phyloP scores from a whole-genome alignment of 2,329 filamentous ascomycete genomes.

The Monascus ruber region DNA sequence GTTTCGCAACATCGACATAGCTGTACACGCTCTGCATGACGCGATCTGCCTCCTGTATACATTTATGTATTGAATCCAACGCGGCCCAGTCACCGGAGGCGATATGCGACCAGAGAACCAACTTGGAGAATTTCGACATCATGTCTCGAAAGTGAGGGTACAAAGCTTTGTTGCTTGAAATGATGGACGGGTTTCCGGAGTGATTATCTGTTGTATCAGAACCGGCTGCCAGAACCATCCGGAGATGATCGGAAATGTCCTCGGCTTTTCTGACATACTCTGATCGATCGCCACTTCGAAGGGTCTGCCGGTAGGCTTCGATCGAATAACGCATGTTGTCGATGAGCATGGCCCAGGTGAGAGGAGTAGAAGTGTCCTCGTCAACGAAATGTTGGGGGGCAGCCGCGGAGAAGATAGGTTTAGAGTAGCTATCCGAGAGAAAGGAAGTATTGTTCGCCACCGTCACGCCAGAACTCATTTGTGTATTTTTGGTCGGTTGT shows the following conservation, averaged over 20 bases:
- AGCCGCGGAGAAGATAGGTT: slow-evolving; percentile 33
- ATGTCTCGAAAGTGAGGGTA: slow-evolving; percentile 98
- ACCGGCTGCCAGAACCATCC: slow-evolving; percentile 83
- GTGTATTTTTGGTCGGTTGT: slow-evolving; percentile 8
- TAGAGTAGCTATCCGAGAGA: slow-evolving; percentile 40
- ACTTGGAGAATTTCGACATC: slow-evolving; percentile 99
- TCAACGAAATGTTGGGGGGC: slow-evolving; percentile 83
- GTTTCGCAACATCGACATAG: slow-evolving; percentile 88
- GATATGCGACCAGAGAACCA: slow-evolving; percentile 95
- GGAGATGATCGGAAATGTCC: slow-evolving; percentile 92
- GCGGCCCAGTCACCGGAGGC: slow-evolving; percentile 93
- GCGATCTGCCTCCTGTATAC: slow-evolving; percentile 91
- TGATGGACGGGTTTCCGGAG: slow-evolving; percentile 97
- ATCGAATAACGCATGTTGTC: slow-evolving; percentile 88
- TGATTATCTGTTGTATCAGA: slow-evolving; percentile 98
- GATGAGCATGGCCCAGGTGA: slow-evolving; percentile 83
- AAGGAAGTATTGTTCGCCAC: slow-evolving; percentile 44
- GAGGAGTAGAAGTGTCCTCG: slow-evolving; percentile 63
- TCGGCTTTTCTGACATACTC: slow-evolving; percentile 93
- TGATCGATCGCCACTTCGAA: slow-evolving; percentile 68
- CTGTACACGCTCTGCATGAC: slow-evolving; percentile 88
- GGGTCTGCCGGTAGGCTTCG: slow-evolving; percentile 80
- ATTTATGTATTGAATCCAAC: slow-evolving; percentile 87
- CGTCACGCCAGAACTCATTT: slow-evolving; percentile 24
- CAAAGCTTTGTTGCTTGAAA: slow-evolving; percentile 91